Evolutionary conservation across 2,329 filamentous ascomycete genomes (phyloP).

Genomic region (Westerdykella aurantiaca): DNA sequence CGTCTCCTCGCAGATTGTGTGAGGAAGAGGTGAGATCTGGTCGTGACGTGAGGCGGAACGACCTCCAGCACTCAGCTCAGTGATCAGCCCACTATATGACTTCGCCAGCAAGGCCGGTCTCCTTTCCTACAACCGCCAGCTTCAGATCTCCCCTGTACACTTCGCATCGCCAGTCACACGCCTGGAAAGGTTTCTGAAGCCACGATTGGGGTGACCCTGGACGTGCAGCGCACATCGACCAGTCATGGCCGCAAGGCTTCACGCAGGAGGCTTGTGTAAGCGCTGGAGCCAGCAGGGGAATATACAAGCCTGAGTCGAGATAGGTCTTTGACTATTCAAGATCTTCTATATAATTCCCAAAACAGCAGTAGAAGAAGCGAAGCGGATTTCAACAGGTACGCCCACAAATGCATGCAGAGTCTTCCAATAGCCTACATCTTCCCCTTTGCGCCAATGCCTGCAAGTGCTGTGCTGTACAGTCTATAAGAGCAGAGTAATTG

Average conservation of each 20-base stretch:
- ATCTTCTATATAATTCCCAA: constrained; percentile 11
- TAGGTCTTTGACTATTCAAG: constrained; percentile 15
- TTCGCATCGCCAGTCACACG: constrained; percentile 18
- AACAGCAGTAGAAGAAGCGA: constrained; percentile 13
- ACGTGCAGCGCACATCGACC: constrained; percentile 15
- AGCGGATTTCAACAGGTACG: constrained; percentile 8
- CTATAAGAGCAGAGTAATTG: constrained; percentile 12
- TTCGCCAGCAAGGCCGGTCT: neutral
- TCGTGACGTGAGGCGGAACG: too few relatives aligned
- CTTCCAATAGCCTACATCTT: constrained; percentile 9
- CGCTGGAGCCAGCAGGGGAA: constrained; percentile 8
- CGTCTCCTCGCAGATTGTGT: too few relatives aligned
- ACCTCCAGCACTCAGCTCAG: neutral
- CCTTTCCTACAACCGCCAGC: constrained; percentile 8
- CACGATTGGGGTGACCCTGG: constrained; percentile 22
- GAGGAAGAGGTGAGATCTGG: neutral
- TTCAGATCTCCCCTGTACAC: constrained; percentile 12
- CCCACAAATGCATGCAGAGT: constrained; percentile 26
- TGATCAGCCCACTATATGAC: constrained; percentile 5
- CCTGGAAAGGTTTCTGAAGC: constrained; percentile 12
- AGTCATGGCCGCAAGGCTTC: constrained; percentile 11
- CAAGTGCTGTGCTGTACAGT: constrained; percentile 6
- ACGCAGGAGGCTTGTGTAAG: constrained; percentile 16
- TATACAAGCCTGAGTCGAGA: constrained; percentile 33
- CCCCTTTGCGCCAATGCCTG: constrained; percentile 12